Percentiles rank a stretch among this genome's conserved stretches.
These are phyloP conservation scores for Ceratobasidium sp. DNA, from an alignment of 1,284 basidiomycete genomes.

Conservation along the genomic window DNA sequence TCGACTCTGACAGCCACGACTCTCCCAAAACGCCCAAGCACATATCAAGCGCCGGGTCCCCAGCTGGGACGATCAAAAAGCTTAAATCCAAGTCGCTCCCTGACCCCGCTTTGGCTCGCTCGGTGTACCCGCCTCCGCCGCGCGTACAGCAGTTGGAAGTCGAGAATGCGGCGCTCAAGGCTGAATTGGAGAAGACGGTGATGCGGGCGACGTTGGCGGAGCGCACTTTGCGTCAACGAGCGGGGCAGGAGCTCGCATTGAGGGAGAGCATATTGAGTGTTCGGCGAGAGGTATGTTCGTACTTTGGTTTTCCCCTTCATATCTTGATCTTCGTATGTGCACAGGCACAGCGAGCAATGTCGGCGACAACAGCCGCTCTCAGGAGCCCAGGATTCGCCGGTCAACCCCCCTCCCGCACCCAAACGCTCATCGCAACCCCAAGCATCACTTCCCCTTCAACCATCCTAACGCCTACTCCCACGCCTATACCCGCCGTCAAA, in stretches of 20 bases:
- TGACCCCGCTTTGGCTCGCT: slow-evolving; percentile 25
- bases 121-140: slow-evolving; percentile 24
- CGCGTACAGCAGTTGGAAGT: slow-evolving; percentile 61
- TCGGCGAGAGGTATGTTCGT: slow-evolving; percentile 69
- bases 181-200: slow-evolving; percentile 66
- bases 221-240: slow-evolving; percentile 58
- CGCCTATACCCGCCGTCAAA: slow-evolving; percentile 56
- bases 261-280: slow-evolving; percentile 81
- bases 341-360: slow-evolving; percentile 46
- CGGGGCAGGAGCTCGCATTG: slow-evolving; percentile 78
- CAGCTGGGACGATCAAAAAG: not conserved
- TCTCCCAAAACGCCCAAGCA: not conserved
- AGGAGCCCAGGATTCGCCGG: slow-evolving; percentile 73
- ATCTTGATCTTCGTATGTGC: not conserved
- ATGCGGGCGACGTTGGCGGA: slow-evolving; percentile 69
- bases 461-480: slow-evolving; percentile 1
- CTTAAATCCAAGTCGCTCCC: slow-evolving; percentile 1
- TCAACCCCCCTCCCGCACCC: slow-evolving; percentile 51
- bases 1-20: slow-evolving; percentile 8
- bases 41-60: not conserved
- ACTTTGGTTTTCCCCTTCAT: not conserved
- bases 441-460: not conserved
- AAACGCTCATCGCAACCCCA: slow-evolving; percentile 32
- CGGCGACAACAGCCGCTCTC: slow-evolving; percentile 39
- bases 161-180: slow-evolving; percentile 71